Evolutionary conservation across 2,329 filamentous ascomycete species (phyloP), one percentile per base, ranked within the genome.

Genomic region (Clarireedia hainanense): DNA sequence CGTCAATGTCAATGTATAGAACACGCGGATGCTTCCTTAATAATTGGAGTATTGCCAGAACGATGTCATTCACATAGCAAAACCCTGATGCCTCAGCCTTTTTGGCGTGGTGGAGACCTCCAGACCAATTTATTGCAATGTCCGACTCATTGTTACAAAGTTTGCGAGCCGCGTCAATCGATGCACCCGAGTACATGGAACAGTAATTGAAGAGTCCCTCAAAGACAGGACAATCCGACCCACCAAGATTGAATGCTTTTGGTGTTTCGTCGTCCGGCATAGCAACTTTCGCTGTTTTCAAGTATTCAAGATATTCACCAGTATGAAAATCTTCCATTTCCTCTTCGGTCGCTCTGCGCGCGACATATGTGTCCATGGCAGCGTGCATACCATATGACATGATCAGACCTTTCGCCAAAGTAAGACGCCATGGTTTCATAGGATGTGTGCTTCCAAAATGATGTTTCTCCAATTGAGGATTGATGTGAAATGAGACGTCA

Each of bases 21-120:
- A 97, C 91, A 49, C 91, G 86, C 15, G 90, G 84, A 64, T 91
- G 83, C 67, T 86, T 81, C 30, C 88, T 85, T 15, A 97, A 77
- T 9, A 99, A 80, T 69, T 96, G 88, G 39, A 97, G 80, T 64
- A 96, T 94, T 37, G 88, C 90, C 47, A 99, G 80, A 57, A 97
- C 94, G 65, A 97, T 97, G 72, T 99, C 94, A 71, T 99, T 99
- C 74, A 97, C 91, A 74, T 99, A 99, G 75, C 94, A 99, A 72
- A 99, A 99, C 0, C 94, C 94, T 14, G 88, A 92, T 0, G 94
- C 92, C 72, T 96, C 91, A 52, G 86, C 83, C 69, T 92, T 94
- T 72, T 97, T 96, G 47, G 94, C 94, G 68, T 99, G 94, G 71
- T 99, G 94, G 30, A 99, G 80, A 10, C 94, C 94, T 37, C 94